phyloP scores from a whole-genome alignment of 495 filamentous ascomycete genomes.

The Penicillium pancosmium region DNA sequence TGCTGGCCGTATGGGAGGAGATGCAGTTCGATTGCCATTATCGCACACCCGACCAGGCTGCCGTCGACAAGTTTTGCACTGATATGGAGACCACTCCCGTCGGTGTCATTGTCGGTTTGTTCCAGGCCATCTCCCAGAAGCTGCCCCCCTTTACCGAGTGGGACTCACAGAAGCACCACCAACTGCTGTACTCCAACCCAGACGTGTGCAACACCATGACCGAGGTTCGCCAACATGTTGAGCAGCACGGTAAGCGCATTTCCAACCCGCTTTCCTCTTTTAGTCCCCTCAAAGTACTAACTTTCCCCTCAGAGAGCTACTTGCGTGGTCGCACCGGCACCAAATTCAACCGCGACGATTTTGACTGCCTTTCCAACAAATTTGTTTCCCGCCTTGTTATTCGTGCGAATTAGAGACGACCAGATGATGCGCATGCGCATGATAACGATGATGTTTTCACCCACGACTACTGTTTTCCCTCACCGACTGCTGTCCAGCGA shows the following conservation, averaged over 20 bases:
- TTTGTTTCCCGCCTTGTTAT: slow-evolving; percentile 93
- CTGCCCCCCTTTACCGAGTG: slow-evolving; percentile 86
- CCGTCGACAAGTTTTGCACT: slow-evolving; percentile 86
- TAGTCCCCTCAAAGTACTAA: slow-evolving; percentile 24
- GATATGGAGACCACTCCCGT: slow-evolving; percentile 95
- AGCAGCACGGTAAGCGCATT: slow-evolving; percentile 77
- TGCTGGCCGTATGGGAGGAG: slow-evolving; percentile 92
- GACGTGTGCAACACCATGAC: slow-evolving; percentile 93
- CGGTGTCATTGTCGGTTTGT: slow-evolving; percentile 90
- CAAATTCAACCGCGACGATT: slow-evolving; percentile 85
- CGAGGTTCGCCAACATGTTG: slow-evolving; percentile 85
- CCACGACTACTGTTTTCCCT: slow-evolving; percentile 23
- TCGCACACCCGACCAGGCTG: slow-evolving; percentile 76
- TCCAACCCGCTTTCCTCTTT: not conserved
- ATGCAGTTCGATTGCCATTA: slow-evolving; percentile 98
- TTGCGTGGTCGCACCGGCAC: slow-evolving; percentile 58
- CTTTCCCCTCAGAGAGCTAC: slow-evolving; percentile 54
- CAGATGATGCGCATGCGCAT: slow-evolving; percentile 48
- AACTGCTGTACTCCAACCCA: slow-evolving; percentile 81
- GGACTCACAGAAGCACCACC: slow-evolving; percentile 86
- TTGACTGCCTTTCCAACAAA: slow-evolving; percentile 92
- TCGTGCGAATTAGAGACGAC: slow-evolving; percentile 72
- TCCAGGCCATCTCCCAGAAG: slow-evolving; percentile 95
- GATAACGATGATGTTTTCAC: slow-evolving; percentile 35
- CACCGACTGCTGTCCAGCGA: not conserved